These are phyloP conservation scores for Cordyceps javanica DNA, from an alignment of 2,329 filamentous ascomycete genomes.

Conservation along the genomic window DNA sequence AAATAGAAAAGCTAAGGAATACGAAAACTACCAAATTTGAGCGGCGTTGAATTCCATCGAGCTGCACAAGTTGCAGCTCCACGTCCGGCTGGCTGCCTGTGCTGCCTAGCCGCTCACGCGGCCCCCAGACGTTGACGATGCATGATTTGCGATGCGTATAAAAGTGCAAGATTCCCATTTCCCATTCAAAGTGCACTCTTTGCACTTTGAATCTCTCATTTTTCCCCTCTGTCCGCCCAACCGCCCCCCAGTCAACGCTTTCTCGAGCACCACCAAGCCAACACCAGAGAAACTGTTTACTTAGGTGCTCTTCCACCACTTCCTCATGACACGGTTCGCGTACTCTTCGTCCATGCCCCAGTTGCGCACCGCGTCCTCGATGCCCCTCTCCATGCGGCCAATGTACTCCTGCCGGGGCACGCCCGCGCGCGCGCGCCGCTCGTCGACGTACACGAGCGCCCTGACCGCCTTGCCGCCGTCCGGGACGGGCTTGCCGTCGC, in stretches of 20 bases:
- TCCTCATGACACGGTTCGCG: constrained; percentile 47
- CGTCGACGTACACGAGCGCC: constrained; percentile 57
- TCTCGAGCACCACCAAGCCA: no score
- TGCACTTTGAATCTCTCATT: not conserved
- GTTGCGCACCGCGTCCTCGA: constrained; percentile 48
- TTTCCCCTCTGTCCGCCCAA: no score
- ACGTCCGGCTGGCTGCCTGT: not conserved
- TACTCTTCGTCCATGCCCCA: constrained; percentile 51
- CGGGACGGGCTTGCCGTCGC: constrained; percentile 17
- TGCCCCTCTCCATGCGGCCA: constrained; percentile 56
- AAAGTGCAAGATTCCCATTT: not conserved
- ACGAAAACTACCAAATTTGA: no score
- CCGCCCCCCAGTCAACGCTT: not conserved
- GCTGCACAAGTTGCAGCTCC: constrained; percentile 76
- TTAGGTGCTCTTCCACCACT: constrained; percentile 27
- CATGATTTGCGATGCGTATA: not conserved
- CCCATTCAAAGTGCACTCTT: not conserved
- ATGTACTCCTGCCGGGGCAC: constrained; percentile 52
- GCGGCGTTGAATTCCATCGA: no score
- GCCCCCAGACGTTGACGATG: not conserved
- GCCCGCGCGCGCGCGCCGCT: constrained; percentile 30
- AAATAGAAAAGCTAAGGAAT: no score
- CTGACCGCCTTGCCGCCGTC: constrained; percentile 19
- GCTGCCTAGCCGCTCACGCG: not conserved
- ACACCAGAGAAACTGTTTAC: not conserved